Evolutionary conservation across 1,284 basidiomycete genomes (phyloP).

Genomic region (Malassezia slooffiae): DNA sequence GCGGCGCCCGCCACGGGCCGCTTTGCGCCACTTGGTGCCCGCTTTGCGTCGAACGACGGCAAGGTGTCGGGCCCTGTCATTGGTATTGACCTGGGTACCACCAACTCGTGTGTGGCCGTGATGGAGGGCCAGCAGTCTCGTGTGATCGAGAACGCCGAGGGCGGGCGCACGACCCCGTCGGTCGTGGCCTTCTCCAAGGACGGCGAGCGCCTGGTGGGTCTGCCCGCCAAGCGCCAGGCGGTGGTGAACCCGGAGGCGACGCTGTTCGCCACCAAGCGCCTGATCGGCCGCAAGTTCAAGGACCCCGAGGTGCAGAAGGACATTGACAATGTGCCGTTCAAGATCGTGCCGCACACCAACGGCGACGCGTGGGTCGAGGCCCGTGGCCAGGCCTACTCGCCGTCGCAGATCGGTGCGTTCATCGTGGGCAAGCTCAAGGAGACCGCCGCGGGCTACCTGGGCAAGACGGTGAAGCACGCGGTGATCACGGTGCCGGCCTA

Average conservation of each 20-base stretch:
- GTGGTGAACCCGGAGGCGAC: constrained; percentile 71
- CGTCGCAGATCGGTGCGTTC: constrained; percentile 62
- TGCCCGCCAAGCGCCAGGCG: constrained; percentile 93
- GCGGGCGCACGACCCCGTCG: constrained; percentile 92
- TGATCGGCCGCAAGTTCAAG: constrained; percentile 85
- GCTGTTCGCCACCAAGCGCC: constrained; percentile 72
- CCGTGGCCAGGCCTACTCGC: constrained; percentile 54
- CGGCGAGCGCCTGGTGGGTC: constrained; percentile 63
- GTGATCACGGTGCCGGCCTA: constrained; percentile 95
- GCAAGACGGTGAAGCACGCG: constrained; percentile 79
- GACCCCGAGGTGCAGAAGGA: constrained; percentile 90
- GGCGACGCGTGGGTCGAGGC: constrained; percentile 65
- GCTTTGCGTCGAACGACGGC: constrained; percentile 24
- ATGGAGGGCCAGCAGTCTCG: constrained; percentile 84
- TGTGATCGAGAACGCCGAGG: constrained; percentile 95
- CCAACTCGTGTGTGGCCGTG: constrained; percentile 46
- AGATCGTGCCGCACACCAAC: constrained; percentile 59
- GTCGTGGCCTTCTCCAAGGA: constrained; percentile 94
- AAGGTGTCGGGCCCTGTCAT: constrained; percentile 43
- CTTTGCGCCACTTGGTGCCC: constrained; percentile 27
- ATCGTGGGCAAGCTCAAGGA: constrained; percentile 87
- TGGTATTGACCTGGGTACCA: constrained; percentile 44
- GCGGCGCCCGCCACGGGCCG: constrained; percentile 28
- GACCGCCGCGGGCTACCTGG: constrained; percentile 81
- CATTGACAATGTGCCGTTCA: constrained; percentile 61